Conservation (phyloP, 495 filamentous ascomycete species). For the Xylaria cubensis region DNA sequence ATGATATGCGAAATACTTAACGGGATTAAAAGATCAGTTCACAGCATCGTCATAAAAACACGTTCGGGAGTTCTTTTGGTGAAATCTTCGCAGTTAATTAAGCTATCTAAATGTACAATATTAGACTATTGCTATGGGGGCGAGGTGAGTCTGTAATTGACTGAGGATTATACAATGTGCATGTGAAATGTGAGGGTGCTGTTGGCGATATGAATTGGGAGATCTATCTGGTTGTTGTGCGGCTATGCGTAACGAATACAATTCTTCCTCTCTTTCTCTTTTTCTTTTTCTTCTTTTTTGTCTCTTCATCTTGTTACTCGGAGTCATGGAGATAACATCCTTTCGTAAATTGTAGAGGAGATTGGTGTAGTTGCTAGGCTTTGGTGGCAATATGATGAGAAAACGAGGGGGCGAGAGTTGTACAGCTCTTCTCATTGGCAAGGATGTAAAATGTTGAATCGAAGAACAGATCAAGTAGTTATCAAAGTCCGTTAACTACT, state of each 20-base stretch:
- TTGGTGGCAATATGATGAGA: too few species aligned
- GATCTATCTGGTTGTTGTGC: too few species aligned
- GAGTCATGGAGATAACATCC: background rate
- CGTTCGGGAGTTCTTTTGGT: background rate
- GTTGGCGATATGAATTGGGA: background rate
- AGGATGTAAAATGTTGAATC: background rate
- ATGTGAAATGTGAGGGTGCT: background rate
- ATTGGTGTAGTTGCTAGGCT: background rate
- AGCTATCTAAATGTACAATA: background rate
- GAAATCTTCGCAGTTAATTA: constrained; percentile 19
- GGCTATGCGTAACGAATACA: too few species aligned
- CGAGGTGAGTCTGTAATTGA: background rate
- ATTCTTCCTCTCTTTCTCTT: background rate
- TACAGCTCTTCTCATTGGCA: background rate
- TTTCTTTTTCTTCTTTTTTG: background rate
- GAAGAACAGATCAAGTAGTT: background rate
- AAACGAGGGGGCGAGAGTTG: too few species aligned
- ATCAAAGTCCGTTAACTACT: background rate
- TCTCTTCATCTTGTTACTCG: background rate
- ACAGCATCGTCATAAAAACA: background rate
- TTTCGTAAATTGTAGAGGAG: background rate
- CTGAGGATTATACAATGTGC: background rate
- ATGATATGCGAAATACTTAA: background rate
- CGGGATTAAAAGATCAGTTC: background rate
- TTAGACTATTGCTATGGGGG: background rate